Base-by-base conservation (phyloP, 306 rosid species). In the Medicago arabica region DNA sequence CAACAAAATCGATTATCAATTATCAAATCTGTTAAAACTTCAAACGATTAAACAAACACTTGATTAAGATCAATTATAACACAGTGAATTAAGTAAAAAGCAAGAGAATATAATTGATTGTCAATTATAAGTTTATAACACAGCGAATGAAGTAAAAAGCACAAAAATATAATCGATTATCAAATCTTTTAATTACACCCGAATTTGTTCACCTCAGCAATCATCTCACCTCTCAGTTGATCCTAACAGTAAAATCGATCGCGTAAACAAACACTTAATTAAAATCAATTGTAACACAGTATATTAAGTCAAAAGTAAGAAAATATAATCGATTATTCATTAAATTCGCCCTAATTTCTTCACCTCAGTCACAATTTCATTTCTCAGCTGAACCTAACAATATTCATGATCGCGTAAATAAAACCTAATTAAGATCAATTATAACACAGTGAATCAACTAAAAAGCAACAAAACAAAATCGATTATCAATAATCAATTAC, bases 161-260 rank as follows among this genome's bases (percentile, higher is more conserved):
- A 1, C 2, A 2, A 25, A 25, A 25, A 25, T 2, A 25, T 25
- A 25, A 25, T 25, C 28, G 3, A 25, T 25, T 25, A 25, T 25
- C 28, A 25, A 25, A 25, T 25, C 28, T 25, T 25, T 25, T 25
- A 25, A 2, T 21, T 21, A 25, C 98, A 91, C 77, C 97, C 97
- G 67, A 82, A 64, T 82, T 72, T 95, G 72, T 85, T 84, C 75
- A 92, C 86, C 88, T 90, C 99, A 46, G 54, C 75, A 74, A 85
- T 64, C 77, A 95, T 90, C 43, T 95, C 99, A 65, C 81, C 83
- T 88, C 89, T 89, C 85, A 95, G 75, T 78, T 89, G 99, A 80
- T 34, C 38, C 38, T 34, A 34, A 34, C 7, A 34, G 38, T 34
- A 34, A 5, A 34, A 34, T 34, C 1, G 7, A 34, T 0, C 28